Evolutionary conservation across 306 rosid genomes (phyloP), one percentile per base, ranked within the genome.

Genomic region (Cercis canadensis): DNA sequence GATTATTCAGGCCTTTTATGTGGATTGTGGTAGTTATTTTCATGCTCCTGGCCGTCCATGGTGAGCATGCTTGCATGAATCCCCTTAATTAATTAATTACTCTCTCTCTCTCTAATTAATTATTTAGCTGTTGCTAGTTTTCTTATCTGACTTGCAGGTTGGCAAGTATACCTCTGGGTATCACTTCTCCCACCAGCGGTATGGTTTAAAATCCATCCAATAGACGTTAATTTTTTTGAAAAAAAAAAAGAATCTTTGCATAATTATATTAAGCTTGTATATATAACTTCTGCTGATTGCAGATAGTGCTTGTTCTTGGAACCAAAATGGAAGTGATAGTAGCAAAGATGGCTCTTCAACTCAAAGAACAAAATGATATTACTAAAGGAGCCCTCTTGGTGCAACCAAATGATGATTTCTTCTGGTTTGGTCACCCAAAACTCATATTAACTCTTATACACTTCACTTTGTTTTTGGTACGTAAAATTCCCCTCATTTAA

Each of bases 1-100:
- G n/a, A n/a, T n/a, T n/a, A n/a, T 44, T 63, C 87, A 86, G 90
- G 69, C 85, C 92, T 53, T 40, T 67, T 72, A 79, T 87, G 89
- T 87, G 92, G 92, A 21, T 81, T 53, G 12, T 79, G 5, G 87
- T 84, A 10, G 89, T 79, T 32, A 70, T 87, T 49, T 84, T 87
- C 87, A 70, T 87, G 59, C 82, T 84, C 2, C 71, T 76, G 16
- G 89, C 84, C 52, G 87, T 84, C 16, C 85, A 87, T 32, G 92
- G 92, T 87, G 65, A 76, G 55, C 34, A 66, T 43, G n/a, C 29
- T 6, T 24, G 53, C 11, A n/a, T 15, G 8, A 18, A 2, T 5
- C 10, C n/a, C n/a, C n/a, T n/a, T n/a, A n/a, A n/a, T n/a, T n/a
- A n/a, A n/a, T n/a, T n/a, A n/a, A n/a, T n/a, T n/a, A n/a, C n/a